Base-by-base conservation (phyloP, 768 basidiomycete genomes). In the Boletus speciosus region DNA sequence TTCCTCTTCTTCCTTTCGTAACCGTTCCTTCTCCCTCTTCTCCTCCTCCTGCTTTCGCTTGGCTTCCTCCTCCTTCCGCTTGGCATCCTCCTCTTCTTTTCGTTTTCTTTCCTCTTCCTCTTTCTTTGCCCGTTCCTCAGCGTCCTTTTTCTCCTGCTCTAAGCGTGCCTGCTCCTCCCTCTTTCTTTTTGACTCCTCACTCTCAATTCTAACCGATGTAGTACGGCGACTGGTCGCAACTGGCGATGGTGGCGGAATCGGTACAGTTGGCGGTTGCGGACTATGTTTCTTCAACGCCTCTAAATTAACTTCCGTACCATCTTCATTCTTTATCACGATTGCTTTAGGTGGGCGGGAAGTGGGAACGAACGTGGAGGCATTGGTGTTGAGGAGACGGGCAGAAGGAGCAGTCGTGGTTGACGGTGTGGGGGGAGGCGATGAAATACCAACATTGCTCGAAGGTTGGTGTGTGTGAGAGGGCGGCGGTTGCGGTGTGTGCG, bases 351-450 rank as follows among this genome's bases (percentile, higher is more conserved):
- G 54, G 11, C 76, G 72, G 11, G 70, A 61, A 31, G 60, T 69
- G 7, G 90, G 89, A 16, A 90, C 82, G 65, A 91, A 92, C 3
- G 85, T 64, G 52, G 70, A 78, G 4, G 89, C 88, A 62, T 76
- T 77, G 4, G 81, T 80, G 63, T 84, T 89, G 46, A 90, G 76
- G 12, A 80, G 49, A 58, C 69, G 77, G 29, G 56, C 58, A 19
- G 72, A 61, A 21, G 77, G 75, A 47, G 68, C 70, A 23, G 73
- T 71, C 8, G 78, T 66, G 2, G 83, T 74, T 1, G 83, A 79
- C 2, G 85, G 88, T 6, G 89, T 88, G 3, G 86, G 79, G 23
- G 88, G 84, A 5, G 86, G 85, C 0, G 85, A 80, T 11, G 86
- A 72, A 19, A 75, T 68, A 40, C 69, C 70, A 25, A 80, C 73